Evolutionary conservation across 2,329 filamentous ascomycete species (phyloP).

Genomic region (Claviceps sp.): DNA sequence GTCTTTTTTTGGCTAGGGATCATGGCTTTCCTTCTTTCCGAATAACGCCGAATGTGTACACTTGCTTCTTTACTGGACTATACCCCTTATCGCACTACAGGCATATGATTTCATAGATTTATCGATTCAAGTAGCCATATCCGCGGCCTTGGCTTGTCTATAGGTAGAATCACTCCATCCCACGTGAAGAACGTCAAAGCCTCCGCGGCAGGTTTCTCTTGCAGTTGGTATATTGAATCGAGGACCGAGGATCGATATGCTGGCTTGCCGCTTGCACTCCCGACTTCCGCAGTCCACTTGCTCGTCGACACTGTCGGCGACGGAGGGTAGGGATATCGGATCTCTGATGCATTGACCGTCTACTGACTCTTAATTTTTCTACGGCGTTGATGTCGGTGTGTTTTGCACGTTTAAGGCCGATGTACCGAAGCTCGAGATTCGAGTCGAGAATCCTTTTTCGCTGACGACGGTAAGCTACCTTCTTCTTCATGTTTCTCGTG

Average conservation of each 20-base stretch:
- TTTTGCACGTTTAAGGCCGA: constrained; percentile 18
- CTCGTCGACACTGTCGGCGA: too few species aligned
- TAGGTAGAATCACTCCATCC: too few species aligned
- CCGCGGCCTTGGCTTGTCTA: too few species aligned
- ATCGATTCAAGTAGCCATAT: background rate
- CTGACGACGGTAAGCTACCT: background rate
- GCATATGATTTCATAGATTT: background rate
- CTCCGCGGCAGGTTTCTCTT: too few species aligned
- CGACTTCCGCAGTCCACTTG: too few species aligned
- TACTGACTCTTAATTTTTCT: constrained; percentile 28
- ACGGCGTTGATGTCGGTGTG: constrained; percentile 29
- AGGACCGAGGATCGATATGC: too few species aligned
- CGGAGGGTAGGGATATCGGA: too few species aligned
- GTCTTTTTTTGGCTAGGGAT: background rate
- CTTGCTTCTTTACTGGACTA: background rate
- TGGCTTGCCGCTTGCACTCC: too few species aligned
- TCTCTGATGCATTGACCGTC: constrained; percentile 6
- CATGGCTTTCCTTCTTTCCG: background rate
- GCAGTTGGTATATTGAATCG: too few species aligned
- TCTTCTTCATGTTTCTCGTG: background rate
- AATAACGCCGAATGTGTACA: background rate
- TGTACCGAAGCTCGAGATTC: background rate
- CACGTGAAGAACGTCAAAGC: too few species aligned
- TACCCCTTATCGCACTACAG: background rate
- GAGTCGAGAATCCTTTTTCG: background rate